Evolutionary conservation across 805 yeast species (phyloP), one percentile per base, ranked within the genome.

Genomic region (Metschnikowia gelsemii): DNA sequence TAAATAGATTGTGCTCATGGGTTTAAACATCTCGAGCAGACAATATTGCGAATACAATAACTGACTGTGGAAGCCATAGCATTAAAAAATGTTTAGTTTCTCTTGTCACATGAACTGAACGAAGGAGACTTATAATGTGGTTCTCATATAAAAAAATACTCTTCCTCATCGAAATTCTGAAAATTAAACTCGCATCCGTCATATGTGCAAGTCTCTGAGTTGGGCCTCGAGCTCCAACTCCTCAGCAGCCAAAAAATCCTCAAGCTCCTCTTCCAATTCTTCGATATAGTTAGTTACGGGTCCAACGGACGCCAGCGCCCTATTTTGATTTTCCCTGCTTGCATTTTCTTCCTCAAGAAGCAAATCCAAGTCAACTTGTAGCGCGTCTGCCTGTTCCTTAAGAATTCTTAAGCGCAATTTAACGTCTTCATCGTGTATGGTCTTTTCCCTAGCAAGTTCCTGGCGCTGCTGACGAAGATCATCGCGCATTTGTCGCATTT

Each of bases 151-250:
- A n/a, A n/a, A n/a, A n/a, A n/a, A n/a, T n/a, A n/a, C n/a, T n/a
- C n/a, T 7, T 8, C 25, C 25, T 7, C 25, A 22, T 22, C 8
- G 8, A 22, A 7, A 7, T 22, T 26, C 29, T 16, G 14, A 5
- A 26, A 26, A 5, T 16, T 26, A 4, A 2, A 11, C 7, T 2
- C 20, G 8, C 14, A 4, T 2, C n/a, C 13, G 8, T 32, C 32
- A 35, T 8, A 47, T 12, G 32, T 42, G 38, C 41, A 51, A 23
- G 16, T 42, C 50, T 13, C 33, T n/a, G 22, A 52, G 47, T 30
- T 42, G 54, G 24, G 46, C 51, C 35, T 46, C 55, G 20, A 52
- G 49, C 45, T 52, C 56, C 21, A 45, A 32, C 41, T 52, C 52
- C 29, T 43, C 50, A 5, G 40, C 45, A 9, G 47, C 47, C 26